Percentiles rank a stretch among this genome's conserved stretches.
These are phyloP conservation scores for Phialophora macrospora DNA, from an alignment of 2,329 filamentous ascomycete genomes.

Conservation along the genomic window DNA sequence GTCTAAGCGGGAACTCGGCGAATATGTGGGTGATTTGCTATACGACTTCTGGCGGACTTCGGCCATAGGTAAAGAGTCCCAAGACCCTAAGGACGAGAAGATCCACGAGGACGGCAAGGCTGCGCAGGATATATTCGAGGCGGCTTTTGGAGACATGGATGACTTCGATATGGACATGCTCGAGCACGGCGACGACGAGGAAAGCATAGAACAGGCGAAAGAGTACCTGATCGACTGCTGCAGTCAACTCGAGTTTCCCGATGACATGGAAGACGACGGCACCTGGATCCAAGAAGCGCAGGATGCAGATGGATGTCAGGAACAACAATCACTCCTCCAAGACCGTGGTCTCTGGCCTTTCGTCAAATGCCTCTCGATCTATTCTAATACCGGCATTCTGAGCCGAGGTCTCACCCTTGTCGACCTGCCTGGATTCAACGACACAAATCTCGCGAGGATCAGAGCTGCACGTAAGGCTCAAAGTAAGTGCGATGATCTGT, in stretches of 20 bases:
- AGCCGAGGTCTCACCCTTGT: neutral
- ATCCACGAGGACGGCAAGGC: neutral
- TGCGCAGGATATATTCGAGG: neutral
- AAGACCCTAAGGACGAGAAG: neutral
- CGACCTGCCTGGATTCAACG: neutral
- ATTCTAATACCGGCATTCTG: neutral
- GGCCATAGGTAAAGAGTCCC: neutral
- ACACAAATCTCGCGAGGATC: neutral
- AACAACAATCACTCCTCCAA: neutral
- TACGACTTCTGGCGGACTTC: neutral
- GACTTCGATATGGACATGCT: slow-evolving; percentile 10
- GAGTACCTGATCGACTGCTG: neutral
- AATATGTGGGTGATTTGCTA: neutral
- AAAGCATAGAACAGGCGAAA: neutral
- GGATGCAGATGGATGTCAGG: neutral
- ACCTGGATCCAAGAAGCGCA: neutral
- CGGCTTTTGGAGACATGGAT: slow-evolving; percentile 9
- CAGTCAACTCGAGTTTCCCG: neutral
- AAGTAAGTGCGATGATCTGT: neutral
- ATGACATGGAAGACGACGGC: neutral
- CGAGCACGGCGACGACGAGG: slow-evolving; percentile 6
- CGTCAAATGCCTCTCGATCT: neutral
- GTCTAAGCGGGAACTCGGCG: neutral
- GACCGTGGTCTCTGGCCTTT: neutral
- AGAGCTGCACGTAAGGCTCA: neutral